Percentiles rank a stretch among this genome's conserved stretches.
Conservation (phyloP, 2,329 filamentous ascomycete species). For the Fusarium incarnatum region DNA sequence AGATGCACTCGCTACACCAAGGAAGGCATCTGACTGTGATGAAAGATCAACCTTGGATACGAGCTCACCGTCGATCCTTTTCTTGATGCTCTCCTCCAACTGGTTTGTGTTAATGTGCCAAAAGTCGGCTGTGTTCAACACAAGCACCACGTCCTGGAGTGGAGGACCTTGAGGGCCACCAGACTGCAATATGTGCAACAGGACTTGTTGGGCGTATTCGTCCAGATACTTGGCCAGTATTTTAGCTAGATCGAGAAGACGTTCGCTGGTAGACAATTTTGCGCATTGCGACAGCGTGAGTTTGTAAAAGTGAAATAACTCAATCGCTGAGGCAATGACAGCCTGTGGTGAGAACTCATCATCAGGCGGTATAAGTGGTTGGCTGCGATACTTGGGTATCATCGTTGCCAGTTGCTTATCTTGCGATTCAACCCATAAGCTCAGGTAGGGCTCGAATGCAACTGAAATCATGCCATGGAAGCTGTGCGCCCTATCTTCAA, state of each 20-base stretch:
- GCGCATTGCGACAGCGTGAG: conserved; percentile 93
- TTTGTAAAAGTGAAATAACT: conserved; percentile 97
- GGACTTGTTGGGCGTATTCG: conserved; percentile 92
- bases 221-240: conserved; percentile 94
- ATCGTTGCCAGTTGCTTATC: conserved; percentile 86
- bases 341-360: conserved; percentile 93
- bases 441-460: conserved; percentile 96
- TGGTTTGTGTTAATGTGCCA: conserved; percentile 95
- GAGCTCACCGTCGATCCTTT: conserved; percentile 84
- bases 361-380: conserved; percentile 82
- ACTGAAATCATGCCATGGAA: conserved; percentile 95
- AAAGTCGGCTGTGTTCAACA: conserved; percentile 97
- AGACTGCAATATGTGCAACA: conserved; percentile 75
- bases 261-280: conserved; percentile 91
- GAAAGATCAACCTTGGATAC: conserved; percentile 85
- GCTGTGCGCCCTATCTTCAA: conserved; percentile 78
- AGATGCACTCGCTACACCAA: conserved; percentile 91
- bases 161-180: conserved; percentile 65
- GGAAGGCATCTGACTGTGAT: conserved; percentile 92
- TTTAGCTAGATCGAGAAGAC: conserved; percentile 84
- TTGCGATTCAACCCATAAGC: conserved; percentile 96
- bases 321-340: conserved; percentile 93
- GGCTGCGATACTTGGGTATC: conserved; percentile 87
- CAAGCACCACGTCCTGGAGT: conserved; percentile 82
- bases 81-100: conserved; percentile 93